phyloP scores from a whole-genome alignment of 2,329 filamentous ascomycete genomes.

The Sporothrix euskadiensis region DNA sequence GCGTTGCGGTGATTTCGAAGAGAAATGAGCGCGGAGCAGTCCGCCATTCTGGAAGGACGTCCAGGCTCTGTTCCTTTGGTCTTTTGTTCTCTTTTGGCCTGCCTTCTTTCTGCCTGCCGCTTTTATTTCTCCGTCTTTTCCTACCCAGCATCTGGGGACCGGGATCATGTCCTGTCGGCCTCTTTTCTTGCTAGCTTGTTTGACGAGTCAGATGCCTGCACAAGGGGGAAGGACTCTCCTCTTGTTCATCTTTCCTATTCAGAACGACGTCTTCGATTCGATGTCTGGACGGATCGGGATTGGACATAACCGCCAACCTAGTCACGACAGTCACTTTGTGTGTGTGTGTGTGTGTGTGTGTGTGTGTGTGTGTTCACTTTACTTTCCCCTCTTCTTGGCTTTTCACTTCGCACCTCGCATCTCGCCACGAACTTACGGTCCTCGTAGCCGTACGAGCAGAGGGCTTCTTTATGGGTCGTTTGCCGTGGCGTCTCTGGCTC shows the following conservation, averaged over 20 bases:
- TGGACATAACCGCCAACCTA: neutral
- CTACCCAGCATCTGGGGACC: neutral
- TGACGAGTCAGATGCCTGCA: neutral
- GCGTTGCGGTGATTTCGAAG: constrained; percentile 20
- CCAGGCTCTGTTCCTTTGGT: neutral
- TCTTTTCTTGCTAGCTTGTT: neutral
- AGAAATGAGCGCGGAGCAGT: constrained; percentile 21
- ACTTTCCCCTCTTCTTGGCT: neutral
- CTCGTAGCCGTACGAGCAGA: neutral
- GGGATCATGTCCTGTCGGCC: neutral
- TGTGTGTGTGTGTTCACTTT: neutral
- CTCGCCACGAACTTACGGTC: neutral
- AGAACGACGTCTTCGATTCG: neutral
- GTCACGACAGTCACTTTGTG: neutral
- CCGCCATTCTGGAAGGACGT: neutral
- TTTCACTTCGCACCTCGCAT: neutral
- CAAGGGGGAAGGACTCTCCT: neutral
- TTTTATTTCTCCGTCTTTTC: neutral
- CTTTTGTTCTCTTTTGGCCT: neutral
- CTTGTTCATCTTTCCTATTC: neutral
- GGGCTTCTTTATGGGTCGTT: neutral
- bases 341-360: neutral
- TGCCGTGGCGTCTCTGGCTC: neutral
- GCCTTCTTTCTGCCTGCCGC: neutral
- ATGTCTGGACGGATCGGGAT: neutral